Evolutionary conservation across 768 basidiomycete species (phyloP).

Genomic region (Auricularia sp.): DNA sequence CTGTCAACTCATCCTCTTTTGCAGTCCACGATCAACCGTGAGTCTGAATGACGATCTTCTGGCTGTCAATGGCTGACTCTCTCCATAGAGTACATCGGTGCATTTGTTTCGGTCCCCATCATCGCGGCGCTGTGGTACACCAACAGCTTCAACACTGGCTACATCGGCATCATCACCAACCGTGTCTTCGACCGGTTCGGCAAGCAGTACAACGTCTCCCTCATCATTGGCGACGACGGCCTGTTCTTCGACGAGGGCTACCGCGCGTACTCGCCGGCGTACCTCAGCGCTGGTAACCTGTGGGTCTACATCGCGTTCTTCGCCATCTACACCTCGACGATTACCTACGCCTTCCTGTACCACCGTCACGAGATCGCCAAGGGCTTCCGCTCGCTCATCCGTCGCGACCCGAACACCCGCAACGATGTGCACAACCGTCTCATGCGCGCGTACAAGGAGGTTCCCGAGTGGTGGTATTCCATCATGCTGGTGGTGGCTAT

Average conservation of each 20-base stretch:
- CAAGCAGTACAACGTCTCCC: conserved; percentile 46
- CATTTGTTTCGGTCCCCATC: background rate
- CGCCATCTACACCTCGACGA: conserved; percentile 16
- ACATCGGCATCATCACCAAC: conserved; percentile 31
- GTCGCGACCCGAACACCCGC: conserved; percentile 17
- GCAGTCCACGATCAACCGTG: background rate
- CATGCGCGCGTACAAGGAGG: conserved; percentile 16
- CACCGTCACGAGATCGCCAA: conserved; percentile 17
- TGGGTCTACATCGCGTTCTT: conserved; percentile 15
- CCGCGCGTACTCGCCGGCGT: conserved; percentile 16
- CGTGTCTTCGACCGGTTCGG: conserved; percentile 66
- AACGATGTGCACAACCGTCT: conserved; percentile 19
- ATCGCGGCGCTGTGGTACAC: conserved; percentile 19
- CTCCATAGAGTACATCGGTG: background rate
- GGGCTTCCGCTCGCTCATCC: conserved; percentile 21
- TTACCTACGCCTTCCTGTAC: conserved; percentile 19
- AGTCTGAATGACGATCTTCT: no score
- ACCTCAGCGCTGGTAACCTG: conserved; percentile 19
- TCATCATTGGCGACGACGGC: conserved; percentile 49
- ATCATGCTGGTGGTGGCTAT: conserved; percentile 15
- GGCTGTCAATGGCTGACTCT: no score
- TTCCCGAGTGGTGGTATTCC: conserved; percentile 14
- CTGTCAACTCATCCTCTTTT: background rate
- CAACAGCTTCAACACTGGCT: conserved; percentile 30
- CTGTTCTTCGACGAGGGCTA: conserved; percentile 5